Evolutionary conservation across 176 grass and related monocot genomes (phyloP).

Genomic region (Musa schizocarpa): DNA sequence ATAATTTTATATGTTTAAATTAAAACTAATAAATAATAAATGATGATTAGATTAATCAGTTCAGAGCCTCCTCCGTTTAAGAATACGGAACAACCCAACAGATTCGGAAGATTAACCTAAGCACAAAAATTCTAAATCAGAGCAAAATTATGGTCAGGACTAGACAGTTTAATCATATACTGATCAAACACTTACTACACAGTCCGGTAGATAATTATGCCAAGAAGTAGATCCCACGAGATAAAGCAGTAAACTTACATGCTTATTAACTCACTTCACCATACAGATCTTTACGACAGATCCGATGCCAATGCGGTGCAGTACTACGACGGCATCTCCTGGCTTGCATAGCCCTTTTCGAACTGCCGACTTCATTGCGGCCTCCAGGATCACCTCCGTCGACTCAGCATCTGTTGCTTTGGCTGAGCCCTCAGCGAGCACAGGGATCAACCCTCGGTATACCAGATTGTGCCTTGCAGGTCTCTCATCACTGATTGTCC

Average conservation of each 20-base stretch:
- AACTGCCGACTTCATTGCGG: not conserved
- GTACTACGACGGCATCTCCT: conserved; percentile 3
- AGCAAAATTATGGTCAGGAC: not conserved
- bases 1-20: not conserved
- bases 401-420: conserved; percentile 8
- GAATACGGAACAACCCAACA: too few species aligned
- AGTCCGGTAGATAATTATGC: too few species aligned
- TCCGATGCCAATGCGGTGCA: not conserved
- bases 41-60: too few species aligned
- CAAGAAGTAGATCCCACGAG: not conserved
- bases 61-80: too few species aligned
- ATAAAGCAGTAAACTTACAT: not conserved
- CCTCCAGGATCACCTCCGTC: conserved; percentile 1
- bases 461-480: conserved; percentile 8
- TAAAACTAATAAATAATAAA: too few species aligned
- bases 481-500: not conserved
- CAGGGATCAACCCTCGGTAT: not conserved
- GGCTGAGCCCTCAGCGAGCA: conserved; percentile 4
- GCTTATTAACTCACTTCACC: not conserved
- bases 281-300: conserved; percentile 13
- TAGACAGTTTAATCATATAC: not conserved
- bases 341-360: not conserved
- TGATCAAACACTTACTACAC: not conserved
- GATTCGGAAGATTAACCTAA: too few species aligned
- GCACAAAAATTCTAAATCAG: not conserved